These are phyloP conservation scores for Geotrichum restrictum DNA, from an alignment of 1,139 yeast species.

Conservation along the genomic window DNA sequence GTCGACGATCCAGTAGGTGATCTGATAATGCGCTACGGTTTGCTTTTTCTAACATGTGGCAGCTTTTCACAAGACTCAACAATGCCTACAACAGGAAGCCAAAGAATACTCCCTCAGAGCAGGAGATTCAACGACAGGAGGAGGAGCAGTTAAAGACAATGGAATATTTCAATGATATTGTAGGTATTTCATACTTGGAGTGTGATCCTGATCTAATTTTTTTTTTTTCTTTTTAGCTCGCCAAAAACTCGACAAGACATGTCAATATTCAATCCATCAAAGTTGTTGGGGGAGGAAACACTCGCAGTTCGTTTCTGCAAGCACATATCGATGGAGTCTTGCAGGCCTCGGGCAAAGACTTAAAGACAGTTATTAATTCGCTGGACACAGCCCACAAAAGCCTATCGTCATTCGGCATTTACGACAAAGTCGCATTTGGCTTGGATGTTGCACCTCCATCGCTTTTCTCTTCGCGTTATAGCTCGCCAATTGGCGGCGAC, in stretches of 20 bases:
- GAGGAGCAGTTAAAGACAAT: conserved; percentile 15
- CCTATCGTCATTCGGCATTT: conserved; percentile 41
- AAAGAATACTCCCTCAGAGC: conserved; percentile 10
- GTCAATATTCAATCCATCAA: conserved; percentile 45
- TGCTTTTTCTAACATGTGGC: too few species aligned
- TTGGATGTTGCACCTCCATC: conserved; percentile 35
- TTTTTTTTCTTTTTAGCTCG: neutral
- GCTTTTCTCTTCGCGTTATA: conserved; percentile 23
- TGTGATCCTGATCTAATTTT: neutral
- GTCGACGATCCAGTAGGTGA: conserved; percentile 13
- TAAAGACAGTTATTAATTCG: conserved; percentile 32
- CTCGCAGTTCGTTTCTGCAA: conserved; percentile 51
- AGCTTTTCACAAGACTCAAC: conserved; percentile 17
- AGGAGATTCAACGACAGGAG: conserved; percentile 8
- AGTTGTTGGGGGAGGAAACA: conserved; percentile 52
- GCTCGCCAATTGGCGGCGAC: conserved; percentile 8
- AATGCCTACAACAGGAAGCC: conserved; percentile 12
- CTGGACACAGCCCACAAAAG: conserved; percentile 35
- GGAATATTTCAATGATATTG: conserved; percentile 18
- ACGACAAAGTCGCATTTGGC: conserved; percentile 46
- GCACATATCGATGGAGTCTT: conserved; percentile 57
- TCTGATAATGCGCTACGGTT: neutral
- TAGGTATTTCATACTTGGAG: neutral
- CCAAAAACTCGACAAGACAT: conserved; percentile 28
- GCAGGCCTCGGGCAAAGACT: conserved; percentile 30